A percentile compares a stretch with the other conserved stretches of the same genome.
Conservation (phyloP, 202 grass and related monocot genomes). For the Brachypodium distachyon region DNA sequence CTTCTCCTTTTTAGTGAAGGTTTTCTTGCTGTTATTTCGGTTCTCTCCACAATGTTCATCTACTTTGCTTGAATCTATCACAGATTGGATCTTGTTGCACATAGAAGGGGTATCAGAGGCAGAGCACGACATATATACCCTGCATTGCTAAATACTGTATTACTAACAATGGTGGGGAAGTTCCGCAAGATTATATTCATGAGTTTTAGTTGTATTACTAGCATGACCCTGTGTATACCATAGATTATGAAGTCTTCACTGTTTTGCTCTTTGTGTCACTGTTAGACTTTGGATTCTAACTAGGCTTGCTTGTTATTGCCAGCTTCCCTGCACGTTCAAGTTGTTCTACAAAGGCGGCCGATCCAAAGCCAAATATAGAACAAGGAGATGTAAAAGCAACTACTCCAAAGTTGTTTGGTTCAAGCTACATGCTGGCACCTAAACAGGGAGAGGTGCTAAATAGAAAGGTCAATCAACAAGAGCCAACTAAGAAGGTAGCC, state of each 20-base stretch:
- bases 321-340: constrained; percentile 12
- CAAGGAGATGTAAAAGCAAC: constrained; percentile 24
- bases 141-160: too few relatives aligned
- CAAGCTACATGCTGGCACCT: constrained; percentile 11
- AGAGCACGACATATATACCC: too few relatives aligned
- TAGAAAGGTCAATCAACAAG: not conserved
- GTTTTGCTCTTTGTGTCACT: not conserved
- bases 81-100: too few relatives aligned
- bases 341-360: constrained; percentile 9
- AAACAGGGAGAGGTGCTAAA: not conserved
- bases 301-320: constrained; percentile 7
- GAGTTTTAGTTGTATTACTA: not conserved
- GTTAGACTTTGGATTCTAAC: not conserved
- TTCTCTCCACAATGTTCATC: not conserved
- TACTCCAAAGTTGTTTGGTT: constrained; percentile 25
- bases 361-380: constrained; percentile 21
- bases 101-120: too few relatives aligned
- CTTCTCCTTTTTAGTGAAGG: not conserved
- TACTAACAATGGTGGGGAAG: too few relatives aligned
- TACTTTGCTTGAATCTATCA: not conserved
- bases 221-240: not conserved
- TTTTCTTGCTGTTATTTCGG: not conserved
- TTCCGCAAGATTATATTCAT: not conserved
- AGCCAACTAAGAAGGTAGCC: constrained; percentile 23
- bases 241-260: not conserved